These are phyloP conservation scores for Lodderomyces pseudojiufengensis DNA, from an alignment of 1,139 yeast species.

Conservation along the genomic window DNA sequence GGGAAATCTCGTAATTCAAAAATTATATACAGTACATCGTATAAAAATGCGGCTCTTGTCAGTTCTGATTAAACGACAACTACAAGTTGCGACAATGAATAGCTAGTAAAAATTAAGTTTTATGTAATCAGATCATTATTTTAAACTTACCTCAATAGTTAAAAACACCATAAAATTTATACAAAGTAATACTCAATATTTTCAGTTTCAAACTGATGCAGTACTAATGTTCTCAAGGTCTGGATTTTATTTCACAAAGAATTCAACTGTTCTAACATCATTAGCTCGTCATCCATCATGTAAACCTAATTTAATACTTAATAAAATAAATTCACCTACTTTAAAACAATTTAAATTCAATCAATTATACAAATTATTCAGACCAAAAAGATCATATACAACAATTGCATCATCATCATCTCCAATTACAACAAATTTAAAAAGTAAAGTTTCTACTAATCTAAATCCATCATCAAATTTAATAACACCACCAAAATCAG, in stretches of 20 bases:
- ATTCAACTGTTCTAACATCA: constrained; percentile 33
- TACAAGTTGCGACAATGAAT: too few species aligned
- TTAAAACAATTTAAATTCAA: neutral
- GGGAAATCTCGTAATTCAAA: too few species aligned
- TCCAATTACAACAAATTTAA: neutral
- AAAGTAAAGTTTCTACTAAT: neutral
- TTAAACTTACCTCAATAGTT: neutral
- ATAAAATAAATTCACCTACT: too few species aligned
- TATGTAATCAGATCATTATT: constrained; percentile 6
- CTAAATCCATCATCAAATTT: constrained; percentile 9
- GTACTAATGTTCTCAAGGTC: constrained; percentile 40
- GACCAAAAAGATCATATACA: constrained; percentile 8
- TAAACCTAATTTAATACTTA: constrained; percentile 1
- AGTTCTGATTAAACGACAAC: too few species aligned
- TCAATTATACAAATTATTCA: neutral
- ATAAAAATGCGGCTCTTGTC: too few species aligned
- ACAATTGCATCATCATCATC: constrained; percentile 6
- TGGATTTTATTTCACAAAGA: constrained; percentile 43
- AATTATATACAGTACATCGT: too few species aligned
- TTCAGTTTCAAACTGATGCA: too few species aligned
- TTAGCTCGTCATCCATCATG: constrained; percentile 23
- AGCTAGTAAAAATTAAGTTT: constrained; percentile 1
- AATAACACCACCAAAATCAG: constrained; percentile 43
- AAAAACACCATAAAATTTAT: too few species aligned
- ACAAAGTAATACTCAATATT: too few species aligned